These are phyloP conservation scores for Crotalaria pallida DNA, from an alignment of 306 rosid genomes.

Conservation along the genomic window DNA sequence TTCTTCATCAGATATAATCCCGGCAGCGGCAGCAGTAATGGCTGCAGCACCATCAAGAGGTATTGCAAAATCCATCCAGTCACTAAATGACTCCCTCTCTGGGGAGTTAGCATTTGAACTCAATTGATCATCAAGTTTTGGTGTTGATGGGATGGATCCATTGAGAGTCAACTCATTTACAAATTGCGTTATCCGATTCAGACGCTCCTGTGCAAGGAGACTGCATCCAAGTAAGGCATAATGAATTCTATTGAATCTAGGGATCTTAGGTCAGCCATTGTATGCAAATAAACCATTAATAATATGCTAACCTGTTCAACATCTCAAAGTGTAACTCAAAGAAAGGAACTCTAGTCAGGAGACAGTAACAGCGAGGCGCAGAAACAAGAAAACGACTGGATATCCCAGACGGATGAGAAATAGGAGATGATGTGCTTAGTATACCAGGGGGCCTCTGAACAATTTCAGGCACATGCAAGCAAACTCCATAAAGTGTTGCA, in stretches of 20 bases:
- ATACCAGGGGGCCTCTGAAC: slow-evolving; percentile 95
- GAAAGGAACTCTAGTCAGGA: slow-evolving; percentile 81
- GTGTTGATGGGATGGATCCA: slow-evolving; percentile 41
- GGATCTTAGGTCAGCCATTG: neutral
- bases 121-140: slow-evolving; percentile 44
- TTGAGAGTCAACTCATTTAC: slow-evolving; percentile 47
- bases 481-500: slow-evolving; percentile 89
- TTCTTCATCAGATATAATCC: slow-evolving; percentile 59
- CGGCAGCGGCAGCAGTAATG: slow-evolving; percentile 82
- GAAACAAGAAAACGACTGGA: slow-evolving; percentile 88
- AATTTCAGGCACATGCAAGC: slow-evolving; percentile 89
- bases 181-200: slow-evolving; percentile 79
- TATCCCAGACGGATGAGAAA: slow-evolving; percentile 45
- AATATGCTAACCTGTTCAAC: slow-evolving; percentile 69
- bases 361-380: slow-evolving; percentile 95
- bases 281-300: slow-evolving; percentile 2
- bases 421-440: slow-evolving; percentile 52
- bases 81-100: slow-evolving; percentile 35
- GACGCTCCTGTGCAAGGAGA: slow-evolving; percentile 93
- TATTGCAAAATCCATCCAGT: slow-evolving; percentile 83
- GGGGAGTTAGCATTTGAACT: slow-evolving; percentile 41
- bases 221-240: slow-evolving; percentile 62
- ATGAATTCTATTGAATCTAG: slow-evolving; percentile 22
- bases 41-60: slow-evolving; percentile 65
- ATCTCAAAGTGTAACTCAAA: slow-evolving; percentile 90